Conservation (phyloP, 2,329 filamentous ascomycete species). For the Fusarium guadeloupense region DNA sequence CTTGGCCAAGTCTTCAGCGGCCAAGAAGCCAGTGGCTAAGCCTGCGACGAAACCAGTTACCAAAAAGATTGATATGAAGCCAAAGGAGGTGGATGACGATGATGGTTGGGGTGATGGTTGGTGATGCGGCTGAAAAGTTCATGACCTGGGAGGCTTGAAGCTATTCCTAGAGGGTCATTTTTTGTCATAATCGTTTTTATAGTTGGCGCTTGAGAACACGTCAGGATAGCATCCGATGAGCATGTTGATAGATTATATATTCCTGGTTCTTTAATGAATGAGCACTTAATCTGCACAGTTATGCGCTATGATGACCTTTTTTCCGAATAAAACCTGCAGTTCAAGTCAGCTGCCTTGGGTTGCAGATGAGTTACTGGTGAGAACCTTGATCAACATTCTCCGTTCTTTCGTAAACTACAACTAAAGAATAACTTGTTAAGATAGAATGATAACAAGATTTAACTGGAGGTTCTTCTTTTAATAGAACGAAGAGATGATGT, state of each 20-base stretch:
- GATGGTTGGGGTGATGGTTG: constrained; percentile 75
- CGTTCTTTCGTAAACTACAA: no score
- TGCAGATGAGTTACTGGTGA: no score
- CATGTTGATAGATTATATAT: constrained; percentile 22
- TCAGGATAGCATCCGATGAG: constrained; percentile 33
- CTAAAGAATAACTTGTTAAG: no score
- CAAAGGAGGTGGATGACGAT: constrained; percentile 66
- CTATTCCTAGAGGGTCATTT: neutral
- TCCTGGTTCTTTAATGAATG: neutral
- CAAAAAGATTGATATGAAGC: constrained; percentile 77
- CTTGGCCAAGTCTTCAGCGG: constrained; percentile 66
- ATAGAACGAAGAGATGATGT: no score
- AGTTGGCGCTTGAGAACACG: constrained; percentile 19
- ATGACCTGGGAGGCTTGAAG: neutral
- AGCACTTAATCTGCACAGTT: no score
- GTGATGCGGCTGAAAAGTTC: constrained; percentile 48
- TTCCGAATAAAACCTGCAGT: no score
- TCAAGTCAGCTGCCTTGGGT: no score
- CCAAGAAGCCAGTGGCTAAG: constrained; percentile 56
- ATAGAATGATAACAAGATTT: no score
- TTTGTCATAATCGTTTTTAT: constrained; percentile 3
- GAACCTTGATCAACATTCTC: no score
- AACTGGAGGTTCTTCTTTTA: no score
- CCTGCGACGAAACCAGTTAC: constrained; percentile 56
- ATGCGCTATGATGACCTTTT: no score